Base-by-base conservation (phyloP, 345 rosid genomes). In the Eucalyptus regnans region DNA sequence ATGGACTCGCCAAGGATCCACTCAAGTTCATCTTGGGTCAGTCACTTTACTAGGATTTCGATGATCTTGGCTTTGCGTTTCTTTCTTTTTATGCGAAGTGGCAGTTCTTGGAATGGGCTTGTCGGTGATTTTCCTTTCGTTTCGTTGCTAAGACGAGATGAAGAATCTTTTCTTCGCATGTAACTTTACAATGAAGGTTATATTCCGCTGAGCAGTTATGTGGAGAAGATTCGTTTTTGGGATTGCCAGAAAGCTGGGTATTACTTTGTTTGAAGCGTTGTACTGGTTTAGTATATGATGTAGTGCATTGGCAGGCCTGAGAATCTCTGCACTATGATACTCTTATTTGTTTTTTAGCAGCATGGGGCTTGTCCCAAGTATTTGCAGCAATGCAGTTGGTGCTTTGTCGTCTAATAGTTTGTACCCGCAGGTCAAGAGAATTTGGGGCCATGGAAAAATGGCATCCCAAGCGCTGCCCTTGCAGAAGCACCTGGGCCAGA, bases 401-500 rank as follows among this genome's bases (percentile, higher is more conserved):
- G 60, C 56, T 43, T n/a, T 88, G 41, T 56, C 89, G 88, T 60
- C 87, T 86, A 52, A 37, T 49, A 8, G 50, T 62, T 87, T 62
- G 18, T 87, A 8, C 33, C 71, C 88, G 83, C 92, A 96, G 98
- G 95, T 15, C 92, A 90, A 56, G 92, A 92, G 79, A 90, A 93
- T 90, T 91, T 96, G 60, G 96, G 94, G 91, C 91, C 92, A 58
- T 94, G 95, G 95, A 94, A 92, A 91, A 93, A 93, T 92, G 98
- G 90, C 86, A 84, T 92, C 79, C 88, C 94, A 22, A 91, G 86
- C 86, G 88, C 88, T 60, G 93, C 93, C 9, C 29, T 76, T 41
- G 91, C 88, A 56, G 88, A 90, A 89, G 97, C 99, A 8, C 97
- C 99, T 3, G 95, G 94, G 84, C 96, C 98, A 84, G 91, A 94